Conservation (phyloP, 176 grass and related monocot species). For the Calamus simplicifolius region DNA sequence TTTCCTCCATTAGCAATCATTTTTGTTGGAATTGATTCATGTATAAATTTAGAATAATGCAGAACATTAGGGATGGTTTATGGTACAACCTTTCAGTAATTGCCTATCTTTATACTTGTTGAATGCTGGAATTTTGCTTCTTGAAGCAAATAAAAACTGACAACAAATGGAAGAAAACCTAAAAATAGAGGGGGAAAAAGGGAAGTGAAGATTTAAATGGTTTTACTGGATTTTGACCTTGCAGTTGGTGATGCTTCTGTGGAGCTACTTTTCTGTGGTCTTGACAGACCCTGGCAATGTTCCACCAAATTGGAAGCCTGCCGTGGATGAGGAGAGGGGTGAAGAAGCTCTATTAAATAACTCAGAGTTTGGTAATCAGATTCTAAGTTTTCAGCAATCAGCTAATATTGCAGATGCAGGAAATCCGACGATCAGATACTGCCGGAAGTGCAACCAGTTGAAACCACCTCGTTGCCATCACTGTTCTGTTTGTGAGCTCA, state of each 20-base stretch:
- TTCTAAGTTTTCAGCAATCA: conserved; percentile 44
- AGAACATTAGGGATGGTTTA: no score
- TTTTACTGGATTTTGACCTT: conserved; percentile 3
- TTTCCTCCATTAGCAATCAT: no score
- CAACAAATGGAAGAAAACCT: no score
- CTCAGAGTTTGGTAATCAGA: conserved; percentile 46
- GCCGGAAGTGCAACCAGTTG: conserved; percentile 86
- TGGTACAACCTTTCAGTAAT: no score
- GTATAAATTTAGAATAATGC: no score
- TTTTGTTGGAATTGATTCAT: no score
- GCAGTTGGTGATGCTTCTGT: conserved; percentile 85
- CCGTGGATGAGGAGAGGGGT: conserved; percentile 72
- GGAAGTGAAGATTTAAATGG: no score
- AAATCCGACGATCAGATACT: conserved; percentile 63
- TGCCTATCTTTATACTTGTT: no score
- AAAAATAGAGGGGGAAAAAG: no score
- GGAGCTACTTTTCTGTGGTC: conserved; percentile 91
- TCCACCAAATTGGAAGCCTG: conserved; percentile 77
- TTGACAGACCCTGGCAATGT: conserved; percentile 75
- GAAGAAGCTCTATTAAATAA: conserved; percentile 55
- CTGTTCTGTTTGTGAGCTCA: conserved; percentile 92
- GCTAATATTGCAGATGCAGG: conserved; percentile 19
- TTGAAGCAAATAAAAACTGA: no score
- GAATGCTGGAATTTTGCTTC: no score
- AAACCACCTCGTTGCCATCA: conserved; percentile 97